A percentile compares a stretch with the other conserved stretches of the same genome.
Conservation (phyloP, 176 grass and related monocot genomes). For the Thinopyrum elongatum region DNA sequence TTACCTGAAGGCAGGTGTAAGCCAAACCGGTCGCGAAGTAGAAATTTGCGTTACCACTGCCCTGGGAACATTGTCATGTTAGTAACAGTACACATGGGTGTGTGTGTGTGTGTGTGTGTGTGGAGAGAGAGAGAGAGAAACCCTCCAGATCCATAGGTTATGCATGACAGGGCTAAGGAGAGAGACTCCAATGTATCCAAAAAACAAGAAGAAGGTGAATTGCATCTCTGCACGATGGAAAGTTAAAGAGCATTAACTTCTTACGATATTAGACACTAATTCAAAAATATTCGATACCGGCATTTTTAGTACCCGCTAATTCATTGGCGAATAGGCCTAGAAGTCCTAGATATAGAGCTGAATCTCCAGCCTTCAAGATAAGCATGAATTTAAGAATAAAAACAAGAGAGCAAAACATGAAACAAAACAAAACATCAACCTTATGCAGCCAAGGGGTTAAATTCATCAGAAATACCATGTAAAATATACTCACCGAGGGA, state of each 20-base stretch:
- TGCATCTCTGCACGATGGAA: constrained; percentile 82
- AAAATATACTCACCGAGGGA: constrained; percentile 72
- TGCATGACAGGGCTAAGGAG: constrained; percentile 97
- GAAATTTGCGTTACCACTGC: constrained; percentile 92
- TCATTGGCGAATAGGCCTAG: constrained; percentile 83
- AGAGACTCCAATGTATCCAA: constrained; percentile 83
- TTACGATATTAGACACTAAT: constrained; percentile 1
- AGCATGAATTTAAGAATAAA: constrained; percentile 10
- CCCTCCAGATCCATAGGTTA: constrained; percentile 99
- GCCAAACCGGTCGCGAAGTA: constrained; percentile 84
- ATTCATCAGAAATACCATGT: constrained; percentile 12
- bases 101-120: background rate
- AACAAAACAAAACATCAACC: background rate
- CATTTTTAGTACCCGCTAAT: constrained; percentile 59
- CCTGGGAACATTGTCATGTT: constrained; percentile 4
- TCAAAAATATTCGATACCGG: background rate
- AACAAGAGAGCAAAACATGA: background rate
- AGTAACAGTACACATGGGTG: background rate
- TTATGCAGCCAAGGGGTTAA: background rate
- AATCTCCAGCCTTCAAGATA: constrained; percentile 75
- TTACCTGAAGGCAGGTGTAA: constrained; percentile 96
- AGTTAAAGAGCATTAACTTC: constrained; percentile 14
- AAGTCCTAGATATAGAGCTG: constrained; percentile 92
- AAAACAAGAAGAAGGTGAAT: constrained; percentile 89
- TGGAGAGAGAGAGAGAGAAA: constrained; percentile 43